phyloP scores from a whole-genome alignment of 768 basidiomycete species.

The Panaeolus papilionaceus region DNA sequence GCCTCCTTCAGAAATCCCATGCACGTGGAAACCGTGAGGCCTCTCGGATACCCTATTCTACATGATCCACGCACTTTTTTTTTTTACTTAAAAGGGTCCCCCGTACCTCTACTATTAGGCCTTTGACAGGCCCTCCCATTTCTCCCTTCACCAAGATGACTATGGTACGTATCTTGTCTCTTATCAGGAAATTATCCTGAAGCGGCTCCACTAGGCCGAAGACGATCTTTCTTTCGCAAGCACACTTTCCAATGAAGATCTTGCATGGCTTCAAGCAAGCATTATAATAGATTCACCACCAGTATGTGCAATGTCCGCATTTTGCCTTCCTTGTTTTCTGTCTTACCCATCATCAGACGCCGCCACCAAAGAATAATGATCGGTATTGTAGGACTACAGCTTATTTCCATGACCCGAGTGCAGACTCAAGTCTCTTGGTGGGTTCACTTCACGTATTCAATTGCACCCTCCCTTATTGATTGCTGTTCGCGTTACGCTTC shows the following conservation, averaged over 20 bases:
- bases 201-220: slow-evolving; percentile 29
- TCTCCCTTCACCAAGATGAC: slow-evolving; percentile 19
- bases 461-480: neutral
- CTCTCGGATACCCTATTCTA: slow-evolving; percentile 34
- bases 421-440: neutral
- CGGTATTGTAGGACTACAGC: neutral
- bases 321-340: neutral
- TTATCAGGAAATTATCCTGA: slow-evolving; percentile 10
- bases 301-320: slow-evolving; percentile 18
- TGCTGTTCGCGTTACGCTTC: neutral
- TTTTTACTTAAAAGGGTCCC: slow-evolving; percentile 26
- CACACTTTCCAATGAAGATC: slow-evolving; percentile 50
- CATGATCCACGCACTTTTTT: slow-evolving; percentile 23
- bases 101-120: slow-evolving; percentile 24
- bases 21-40: slow-evolving; percentile 57
- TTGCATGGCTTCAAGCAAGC: slow-evolving; percentile 56
- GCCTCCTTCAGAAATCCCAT: slow-evolving; percentile 36
- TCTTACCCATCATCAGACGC: slow-evolving; percentile 20
- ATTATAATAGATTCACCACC: slow-evolving; percentile 28
- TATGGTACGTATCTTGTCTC: slow-evolving; percentile 15
- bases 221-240: slow-evolving; percentile 38
- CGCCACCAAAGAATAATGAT: slow-evolving; percentile 26
- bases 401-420: slow-evolving; percentile 1
- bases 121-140: slow-evolving; percentile 23
- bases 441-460: neutral